A percentile compares a stretch with the other conserved stretches of the same genome.
These are phyloP conservation scores for Chloranthus sessilifolius DNA, from an alignment of 164 flowering plant genomes.

Conservation along the genomic window DNA sequence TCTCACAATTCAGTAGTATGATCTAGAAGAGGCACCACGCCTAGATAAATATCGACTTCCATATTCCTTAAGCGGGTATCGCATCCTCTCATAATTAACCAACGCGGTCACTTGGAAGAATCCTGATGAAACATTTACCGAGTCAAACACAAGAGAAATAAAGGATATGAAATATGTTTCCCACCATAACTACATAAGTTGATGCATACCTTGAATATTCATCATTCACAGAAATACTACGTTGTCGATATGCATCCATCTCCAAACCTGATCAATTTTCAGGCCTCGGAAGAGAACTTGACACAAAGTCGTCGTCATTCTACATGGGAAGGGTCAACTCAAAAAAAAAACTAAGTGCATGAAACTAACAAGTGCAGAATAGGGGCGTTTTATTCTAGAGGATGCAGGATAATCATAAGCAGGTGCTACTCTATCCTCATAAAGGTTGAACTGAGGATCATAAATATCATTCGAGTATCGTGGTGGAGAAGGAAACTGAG, in stretches of 20 bases:
- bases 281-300: slow-evolving; percentile 18
- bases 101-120: slow-evolving; percentile 10
- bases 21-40: slow-evolving; percentile 16
- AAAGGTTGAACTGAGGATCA: slow-evolving; percentile 15
- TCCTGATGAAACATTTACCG: slow-evolving; percentile 10
- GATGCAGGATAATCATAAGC: slow-evolving; percentile 14
- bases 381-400: slow-evolving; percentile 19
- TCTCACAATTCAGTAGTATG: slow-evolving; percentile 21
- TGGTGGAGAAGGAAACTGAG: slow-evolving; percentile 14
- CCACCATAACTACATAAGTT: neutral
- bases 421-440: slow-evolving; percentile 9
- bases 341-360: neutral
- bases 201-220: slow-evolving; percentile 19
- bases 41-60: slow-evolving; percentile 14
- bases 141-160: neutral
- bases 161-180: neutral
- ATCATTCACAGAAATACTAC: slow-evolving; percentile 8
- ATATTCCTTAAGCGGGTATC: slow-evolving; percentile 3
- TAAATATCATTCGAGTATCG: slow-evolving; percentile 17
- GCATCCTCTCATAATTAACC: slow-evolving; percentile 11
- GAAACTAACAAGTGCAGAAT: slow-evolving; percentile 18
- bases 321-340: neutral
- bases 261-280: slow-evolving; percentile 11
- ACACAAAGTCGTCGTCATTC: slow-evolving; percentile 18
- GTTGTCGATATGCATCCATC: slow-evolving; percentile 13